Conservation (phyloP, 768 basidiomycete genomes). For the Tylopilus rubrobrunneus region DNA sequence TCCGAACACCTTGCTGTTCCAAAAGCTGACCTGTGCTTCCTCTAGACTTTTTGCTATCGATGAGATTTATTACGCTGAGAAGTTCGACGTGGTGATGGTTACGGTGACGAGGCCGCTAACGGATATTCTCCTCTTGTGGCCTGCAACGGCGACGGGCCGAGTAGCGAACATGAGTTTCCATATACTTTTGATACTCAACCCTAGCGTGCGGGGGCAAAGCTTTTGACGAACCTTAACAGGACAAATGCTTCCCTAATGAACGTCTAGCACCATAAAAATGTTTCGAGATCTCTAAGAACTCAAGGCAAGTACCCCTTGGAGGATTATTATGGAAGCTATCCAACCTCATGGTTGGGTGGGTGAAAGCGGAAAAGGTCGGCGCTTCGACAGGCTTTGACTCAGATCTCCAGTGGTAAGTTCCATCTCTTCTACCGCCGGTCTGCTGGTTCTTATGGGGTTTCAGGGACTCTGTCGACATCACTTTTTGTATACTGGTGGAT, state of each 20-base stretch:
- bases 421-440: conserved; percentile 26
- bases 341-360: conserved; percentile 3
- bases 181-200: background rate
- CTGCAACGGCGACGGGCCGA: background rate
- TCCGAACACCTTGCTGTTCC: conserved; percentile 17
- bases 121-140: background rate
- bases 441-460: conserved; percentile 12
- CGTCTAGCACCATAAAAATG: background rate
- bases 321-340: conserved; percentile 27
- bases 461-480: conserved; percentile 24
- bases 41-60: conserved; percentile 20
- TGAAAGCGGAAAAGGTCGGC: conserved; percentile 14
- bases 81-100: conserved; percentile 28
- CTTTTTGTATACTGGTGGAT: conserved; percentile 16
- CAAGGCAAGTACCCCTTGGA: conserved; percentile 16
- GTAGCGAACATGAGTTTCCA: background rate
- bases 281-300: conserved; percentile 11
- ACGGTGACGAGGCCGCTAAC: conserved; percentile 17
- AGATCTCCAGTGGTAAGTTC: conserved; percentile 18
- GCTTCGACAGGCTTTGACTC: conserved; percentile 12
- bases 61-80: conserved; percentile 24
- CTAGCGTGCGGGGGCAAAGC: background rate
- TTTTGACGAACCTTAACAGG: background rate
- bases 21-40: conserved; percentile 18
- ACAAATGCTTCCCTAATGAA: conserved; percentile 1